Conservation (phyloP, 2,329 filamentous ascomycete species). For the Parastagonospora nodorum region DNA sequence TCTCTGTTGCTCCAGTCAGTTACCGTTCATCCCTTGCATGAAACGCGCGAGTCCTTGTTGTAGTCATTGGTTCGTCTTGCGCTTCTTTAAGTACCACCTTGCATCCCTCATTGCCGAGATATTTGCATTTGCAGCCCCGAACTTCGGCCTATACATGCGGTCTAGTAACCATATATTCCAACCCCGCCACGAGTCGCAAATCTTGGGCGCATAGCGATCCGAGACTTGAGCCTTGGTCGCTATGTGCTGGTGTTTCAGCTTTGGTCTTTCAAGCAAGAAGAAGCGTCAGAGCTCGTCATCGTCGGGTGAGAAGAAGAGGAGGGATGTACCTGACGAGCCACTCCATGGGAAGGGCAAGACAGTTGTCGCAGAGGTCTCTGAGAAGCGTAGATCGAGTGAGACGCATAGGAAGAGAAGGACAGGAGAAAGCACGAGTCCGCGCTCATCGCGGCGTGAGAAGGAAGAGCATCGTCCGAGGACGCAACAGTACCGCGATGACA, state of each 20-base stretch:
- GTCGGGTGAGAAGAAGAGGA: slow-evolving; percentile 37
- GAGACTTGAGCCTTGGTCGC: slow-evolving; percentile 30
- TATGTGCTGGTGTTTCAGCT: slow-evolving; percentile 47
- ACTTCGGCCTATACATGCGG: slow-evolving; percentile 31
- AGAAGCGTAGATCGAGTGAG: slow-evolving; percentile 40
- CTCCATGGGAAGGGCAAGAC: slow-evolving; percentile 30
- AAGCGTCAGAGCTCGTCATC: slow-evolving; percentile 36
- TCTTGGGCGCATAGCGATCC: slow-evolving; percentile 33
- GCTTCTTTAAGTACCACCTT: slow-evolving; percentile 35
- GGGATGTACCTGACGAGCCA: slow-evolving; percentile 26
- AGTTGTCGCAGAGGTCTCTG: slow-evolving; percentile 29
- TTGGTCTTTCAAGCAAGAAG: slow-evolving; percentile 35
- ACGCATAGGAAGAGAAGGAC: slow-evolving; percentile 32
- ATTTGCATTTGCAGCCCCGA: slow-evolving; percentile 28
- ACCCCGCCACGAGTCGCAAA: slow-evolving; percentile 18
- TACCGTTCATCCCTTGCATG: slow-evolving; percentile 29
- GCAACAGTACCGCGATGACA: slow-evolving; percentile 20
- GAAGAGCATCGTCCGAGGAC: slow-evolving; percentile 26
- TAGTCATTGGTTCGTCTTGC: slow-evolving; percentile 27
- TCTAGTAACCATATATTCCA: slow-evolving; percentile 19
- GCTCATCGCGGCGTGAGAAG: slow-evolving; percentile 29
- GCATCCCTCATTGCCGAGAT: slow-evolving; percentile 28
- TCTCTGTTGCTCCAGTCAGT: slow-evolving; percentile 22
- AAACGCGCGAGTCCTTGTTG: slow-evolving; percentile 25
- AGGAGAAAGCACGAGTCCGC: slow-evolving; percentile 25